Base-by-base conservation (phyloP, 2,329 filamentous ascomycete genomes). In the Coniochaeta sp. region DNA sequence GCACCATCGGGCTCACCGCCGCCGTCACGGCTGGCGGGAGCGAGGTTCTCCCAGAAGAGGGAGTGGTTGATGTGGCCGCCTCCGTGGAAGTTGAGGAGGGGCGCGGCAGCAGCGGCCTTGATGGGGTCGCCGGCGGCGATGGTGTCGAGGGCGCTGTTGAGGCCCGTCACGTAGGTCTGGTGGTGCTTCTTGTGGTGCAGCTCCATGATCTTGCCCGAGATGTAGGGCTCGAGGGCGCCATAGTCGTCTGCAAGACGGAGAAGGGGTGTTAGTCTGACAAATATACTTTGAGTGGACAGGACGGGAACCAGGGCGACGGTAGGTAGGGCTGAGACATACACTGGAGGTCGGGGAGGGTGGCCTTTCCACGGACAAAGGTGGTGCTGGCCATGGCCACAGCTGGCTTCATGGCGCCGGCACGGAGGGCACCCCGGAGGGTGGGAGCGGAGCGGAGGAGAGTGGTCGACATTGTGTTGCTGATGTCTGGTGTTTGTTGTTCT, bases 191-290 rank as follows among this genome's bases (percentile, higher is more conserved):
- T 72, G 71, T 91, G 86, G 67, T 91, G 87, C 49, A 91, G 79
- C 68, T 87, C 82, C 87, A 91, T 91, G 67, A 90, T 91, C 66
- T 89, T 80, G 59, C 74, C 75, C 30, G 85, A 88, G 72, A 91
- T 90, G 70, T 83, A 79, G 49, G 82, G 82, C 76, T 99, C 94
- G 63, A 99, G 90, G 50, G 91, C 94, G 67, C 87, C 89, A 71
- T 96, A 99, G 79, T 96, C 94, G 69, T 97, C 92, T 96, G 59
- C 24, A 14, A n/a, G n/a, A n/a, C n/a, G n/a, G n/a, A n/a, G n/a
- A n/a, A n/a, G n/a, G 6, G 31, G 20, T 3, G 22, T 49, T 35
- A 49, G 47, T 27, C 12, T n/a, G n/a, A n/a, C n/a, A n/a, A n/a
- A 9, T 14, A 14, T 32, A 32, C 18, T 38, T 38, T 6, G n/a